phyloP scores from a whole-genome alignment of 2,329 filamentous ascomycete genomes.

The Diaporthe amygdali region DNA sequence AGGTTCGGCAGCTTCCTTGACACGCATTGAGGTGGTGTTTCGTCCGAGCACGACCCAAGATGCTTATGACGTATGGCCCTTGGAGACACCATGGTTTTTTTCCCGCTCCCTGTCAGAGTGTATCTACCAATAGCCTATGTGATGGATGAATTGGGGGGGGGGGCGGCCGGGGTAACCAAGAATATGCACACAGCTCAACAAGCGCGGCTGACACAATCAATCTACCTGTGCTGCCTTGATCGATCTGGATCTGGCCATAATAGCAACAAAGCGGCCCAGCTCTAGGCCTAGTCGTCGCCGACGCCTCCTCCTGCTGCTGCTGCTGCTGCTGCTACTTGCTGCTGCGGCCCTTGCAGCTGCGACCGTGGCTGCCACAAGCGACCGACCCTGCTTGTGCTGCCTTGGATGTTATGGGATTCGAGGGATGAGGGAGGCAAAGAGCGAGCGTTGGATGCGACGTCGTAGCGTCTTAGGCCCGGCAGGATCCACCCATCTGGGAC shows the following conservation, averaged over 20 bases:
- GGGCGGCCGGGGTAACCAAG: too few relatives aligned
- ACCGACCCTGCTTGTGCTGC: neutral
- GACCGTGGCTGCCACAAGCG: neutral
- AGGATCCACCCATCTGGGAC: constrained; percentile 22
- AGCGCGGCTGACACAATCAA: too few relatives aligned
- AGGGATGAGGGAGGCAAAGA: neutral
- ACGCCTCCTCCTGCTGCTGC: neutral
- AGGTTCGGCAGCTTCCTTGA: neutral
- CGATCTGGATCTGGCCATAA: too few relatives aligned
- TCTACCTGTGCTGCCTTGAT: too few relatives aligned
- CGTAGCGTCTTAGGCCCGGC: constrained; percentile 6
- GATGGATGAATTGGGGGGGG: too few relatives aligned
- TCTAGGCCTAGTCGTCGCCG: neutral
- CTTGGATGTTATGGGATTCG: neutral
- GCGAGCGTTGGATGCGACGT: neutral
- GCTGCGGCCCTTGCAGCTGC: neutral
- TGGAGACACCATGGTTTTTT: neutral
- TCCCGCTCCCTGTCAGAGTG: too few relatives aligned
- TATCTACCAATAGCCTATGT: too few relatives aligned
- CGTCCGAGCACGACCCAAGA: neutral
- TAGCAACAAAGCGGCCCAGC: neutral
- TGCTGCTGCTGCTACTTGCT: neutral
- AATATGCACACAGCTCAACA: neutral
- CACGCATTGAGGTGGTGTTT: neutral
- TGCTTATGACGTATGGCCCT: neutral